Base-by-base conservation (phyloP, 371 early-diverging fungal genomes). In the Rhizopus stolonifer region DNA sequence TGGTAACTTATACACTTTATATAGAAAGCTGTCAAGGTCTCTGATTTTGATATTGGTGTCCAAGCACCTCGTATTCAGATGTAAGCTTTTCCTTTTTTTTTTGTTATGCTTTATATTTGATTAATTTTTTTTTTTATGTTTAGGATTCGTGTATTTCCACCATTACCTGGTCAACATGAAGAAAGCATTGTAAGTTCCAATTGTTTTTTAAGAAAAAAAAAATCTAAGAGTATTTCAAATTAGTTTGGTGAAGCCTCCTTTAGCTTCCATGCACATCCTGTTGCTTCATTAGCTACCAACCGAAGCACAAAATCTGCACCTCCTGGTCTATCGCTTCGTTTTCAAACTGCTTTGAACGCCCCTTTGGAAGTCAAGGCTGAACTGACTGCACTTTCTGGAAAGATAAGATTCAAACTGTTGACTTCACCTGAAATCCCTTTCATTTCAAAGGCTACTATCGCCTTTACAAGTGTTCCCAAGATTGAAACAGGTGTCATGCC, bases 211-310 rank as follows among this genome's bases (percentile, higher is more conserved):
- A 29, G 9, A 29, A 29, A 11, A 9, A 29, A 6, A 29, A 29
- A 0, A 29, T 9, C 29, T 36, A 1, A 11, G n/a, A 3, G 4
- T 36, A 14, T 17, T 25, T 29, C 4, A 8, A n/a, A n/a, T n/a
- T 58, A 71, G 72, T 74, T 74, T 62, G 75, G 75, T 44, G 75
- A 74, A 54, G 72, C 67, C 0, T 46, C 71, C 0, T 74, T 74
- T 24, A 71, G 71, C 32, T 74, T 74, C 49, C 72, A 74, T 60
- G 69, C 72, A n/a, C 67, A 70, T 39, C 71, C 75, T 4, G 64
- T 65, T 11, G 66, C 75, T 5, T 68, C 63, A 1, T 18, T 71
- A 0, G 60, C 62, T 3, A 52, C 57, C 2, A 54, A 53, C 2
- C 63, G 69, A 13, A 54, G 62, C 5, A 31, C 58, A 19, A 58